A percentile compares a stretch with the other conserved stretches of the same genome.
Conservation (phyloP, 805 yeast species). For the Metschnikowia gelsemii region DNA sequence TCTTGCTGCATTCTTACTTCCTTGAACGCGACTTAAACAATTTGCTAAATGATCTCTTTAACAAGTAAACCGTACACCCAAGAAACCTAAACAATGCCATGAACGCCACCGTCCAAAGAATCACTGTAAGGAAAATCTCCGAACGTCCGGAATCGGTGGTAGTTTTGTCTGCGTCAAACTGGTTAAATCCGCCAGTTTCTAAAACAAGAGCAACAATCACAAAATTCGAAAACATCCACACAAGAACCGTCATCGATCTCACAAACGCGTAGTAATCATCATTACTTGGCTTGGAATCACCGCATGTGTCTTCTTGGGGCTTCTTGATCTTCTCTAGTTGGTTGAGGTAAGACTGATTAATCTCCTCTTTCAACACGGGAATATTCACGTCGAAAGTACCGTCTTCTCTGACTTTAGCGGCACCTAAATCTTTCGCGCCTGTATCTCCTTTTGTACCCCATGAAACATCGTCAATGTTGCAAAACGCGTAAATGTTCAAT, state of each 20-base stretch:
- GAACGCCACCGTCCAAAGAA: slow-evolving; percentile 62
- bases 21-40: slow-evolving; percentile 21
- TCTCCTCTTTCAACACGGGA: slow-evolving; percentile 48
- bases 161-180: slow-evolving; percentile 30
- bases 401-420: slow-evolving; percentile 50
- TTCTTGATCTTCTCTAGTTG: slow-evolving; percentile 53
- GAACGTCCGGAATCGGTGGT: slow-evolving; percentile 35
- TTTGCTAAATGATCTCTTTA: slow-evolving; percentile 32
- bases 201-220: slow-evolving; percentile 42
- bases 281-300: slow-evolving; percentile 28
- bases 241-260: slow-evolving; percentile 46
- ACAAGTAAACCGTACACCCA: slow-evolving; percentile 52
- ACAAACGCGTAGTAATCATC: slow-evolving; percentile 48
- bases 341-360: slow-evolving; percentile 52
- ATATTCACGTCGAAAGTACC: slow-evolving; percentile 58
- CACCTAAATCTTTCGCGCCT: slow-evolving; percentile 58
- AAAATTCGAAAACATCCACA: slow-evolving; percentile 47
- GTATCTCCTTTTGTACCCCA: slow-evolving; percentile 75
- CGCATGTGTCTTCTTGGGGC: slow-evolving; percentile 38
- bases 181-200: slow-evolving; percentile 45
- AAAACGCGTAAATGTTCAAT: slow-evolving; percentile 64
- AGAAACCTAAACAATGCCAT: slow-evolving; percentile 56
- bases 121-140: slow-evolving; percentile 47
- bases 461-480: slow-evolving; percentile 69
- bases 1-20: neutral